Conservation (phyloP, 208 protist species). For the Naegleria fowleri region DNA sequence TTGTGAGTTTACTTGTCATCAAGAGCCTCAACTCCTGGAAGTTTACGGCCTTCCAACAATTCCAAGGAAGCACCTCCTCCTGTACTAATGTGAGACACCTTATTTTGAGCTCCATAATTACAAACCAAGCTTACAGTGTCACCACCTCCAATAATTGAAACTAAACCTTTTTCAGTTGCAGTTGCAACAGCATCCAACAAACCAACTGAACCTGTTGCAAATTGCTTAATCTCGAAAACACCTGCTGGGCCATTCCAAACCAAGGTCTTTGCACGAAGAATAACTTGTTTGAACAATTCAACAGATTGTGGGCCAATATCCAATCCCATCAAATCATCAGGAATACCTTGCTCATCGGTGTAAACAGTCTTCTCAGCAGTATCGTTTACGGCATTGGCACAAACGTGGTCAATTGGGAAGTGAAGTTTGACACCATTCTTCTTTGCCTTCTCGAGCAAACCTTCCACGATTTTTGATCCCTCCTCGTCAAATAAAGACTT, state of each 20-base stretch:
- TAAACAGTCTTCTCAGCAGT: constrained; percentile 31
- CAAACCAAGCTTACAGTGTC: constrained; percentile 91
- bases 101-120: constrained; percentile 71
- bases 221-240: constrained; percentile 95
- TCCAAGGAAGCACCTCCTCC: constrained; percentile 98
- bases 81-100: constrained; percentile 95
- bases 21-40: constrained; percentile 70
- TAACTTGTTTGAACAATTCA: constrained; percentile 64
- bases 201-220: constrained; percentile 75
- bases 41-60: constrained; percentile 93
- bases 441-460: constrained; percentile 87
- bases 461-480: constrained; percentile 51
- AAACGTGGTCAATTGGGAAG: constrained; percentile 94
- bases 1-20: constrained; percentile 1
- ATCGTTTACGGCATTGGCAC: constrained; percentile 80
- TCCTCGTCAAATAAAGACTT: constrained; percentile 43
- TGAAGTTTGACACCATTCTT: constrained; percentile 88
- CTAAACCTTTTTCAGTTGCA: constrained; percentile 49
- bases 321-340: constrained; percentile 72
- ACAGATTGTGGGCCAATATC: constrained; percentile 88
- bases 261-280: constrained; percentile 77
- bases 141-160: constrained; percentile 92
- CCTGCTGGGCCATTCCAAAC: constrained; percentile 95
- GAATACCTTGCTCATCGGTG: constrained; percentile 21
- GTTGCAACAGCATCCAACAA: constrained; percentile 51